Percentiles rank a stretch among this genome's conserved stretches.
These are phyloP conservation scores for Rostrohypoxylon terebratum DNA, from an alignment of 495 filamentous ascomycete species.

Conservation along the genomic window DNA sequence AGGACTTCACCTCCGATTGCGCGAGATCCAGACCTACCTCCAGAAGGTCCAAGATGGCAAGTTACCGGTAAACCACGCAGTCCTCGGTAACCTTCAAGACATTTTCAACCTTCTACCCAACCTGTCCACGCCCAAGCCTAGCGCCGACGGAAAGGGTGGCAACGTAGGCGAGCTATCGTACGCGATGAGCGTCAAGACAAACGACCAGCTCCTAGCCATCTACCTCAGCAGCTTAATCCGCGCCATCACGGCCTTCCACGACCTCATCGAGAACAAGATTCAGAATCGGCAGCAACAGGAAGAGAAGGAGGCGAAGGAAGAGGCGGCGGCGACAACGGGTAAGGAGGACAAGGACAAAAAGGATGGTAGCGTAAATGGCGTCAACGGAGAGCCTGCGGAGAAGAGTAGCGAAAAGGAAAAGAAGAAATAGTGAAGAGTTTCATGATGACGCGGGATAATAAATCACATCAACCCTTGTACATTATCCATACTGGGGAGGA, in stretches of 20 bases:
- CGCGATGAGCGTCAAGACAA: slow-evolving; percentile 98
- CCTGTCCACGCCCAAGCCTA: slow-evolving; percentile 81
- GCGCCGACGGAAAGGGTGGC: slow-evolving; percentile 62
- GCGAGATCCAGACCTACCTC: slow-evolving; percentile 94
- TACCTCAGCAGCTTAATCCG: slow-evolving; percentile 96
- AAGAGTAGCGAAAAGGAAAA: slow-evolving; percentile 74
- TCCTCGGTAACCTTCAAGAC: slow-evolving; percentile 96
- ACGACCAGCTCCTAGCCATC: slow-evolving; percentile 98
- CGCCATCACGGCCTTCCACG: slow-evolving; percentile 98
- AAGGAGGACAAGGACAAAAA: slow-evolving; percentile 71
- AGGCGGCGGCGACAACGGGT: slow-evolving; percentile 59
- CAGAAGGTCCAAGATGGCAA: slow-evolving; percentile 94
- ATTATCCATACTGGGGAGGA: slow-evolving; percentile 37
- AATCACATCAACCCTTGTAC: slow-evolving; percentile 39
- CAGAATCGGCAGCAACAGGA: slow-evolving; percentile 98
- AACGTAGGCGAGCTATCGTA: slow-evolving; percentile 86
- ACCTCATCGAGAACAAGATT: slow-evolving; percentile 99
- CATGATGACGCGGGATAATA: slow-evolving; percentile 21
- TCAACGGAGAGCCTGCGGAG: slow-evolving; percentile 74
- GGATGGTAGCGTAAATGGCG: slow-evolving; percentile 66
- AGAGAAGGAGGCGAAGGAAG: slow-evolving; percentile 87
- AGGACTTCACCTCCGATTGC: slow-evolving; percentile 92
- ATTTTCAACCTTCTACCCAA: slow-evolving; percentile 99
- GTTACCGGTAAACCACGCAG: slow-evolving; percentile 95
- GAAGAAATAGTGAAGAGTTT: slow-evolving; percentile 60